phyloP scores from a whole-genome alignment of 768 basidiomycete species.

The Scleroderma bovista region DNA sequence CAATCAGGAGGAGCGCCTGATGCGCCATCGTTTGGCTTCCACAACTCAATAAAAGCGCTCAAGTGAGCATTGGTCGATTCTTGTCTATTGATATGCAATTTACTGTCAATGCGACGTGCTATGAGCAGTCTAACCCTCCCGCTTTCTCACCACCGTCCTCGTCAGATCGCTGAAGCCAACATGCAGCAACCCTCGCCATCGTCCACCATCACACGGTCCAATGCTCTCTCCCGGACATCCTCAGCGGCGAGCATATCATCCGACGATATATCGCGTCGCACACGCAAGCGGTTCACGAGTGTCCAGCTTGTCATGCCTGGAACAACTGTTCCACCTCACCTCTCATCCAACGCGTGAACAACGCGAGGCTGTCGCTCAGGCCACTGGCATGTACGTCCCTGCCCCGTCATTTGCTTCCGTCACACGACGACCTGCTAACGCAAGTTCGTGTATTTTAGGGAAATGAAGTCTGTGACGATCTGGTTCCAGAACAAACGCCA shows the following conservation, averaged over 20 bases:
- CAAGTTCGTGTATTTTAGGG: conserved; percentile 12
- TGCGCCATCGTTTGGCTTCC: too few relatives aligned
- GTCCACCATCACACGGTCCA: conserved; percentile 10
- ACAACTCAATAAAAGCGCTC: too few relatives aligned
- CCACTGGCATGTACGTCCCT: conserved; percentile 55
- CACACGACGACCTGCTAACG: conserved; percentile 8
- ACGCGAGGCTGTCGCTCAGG: conserved; percentile 55
- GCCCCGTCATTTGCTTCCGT: conserved; percentile 2
- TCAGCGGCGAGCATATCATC: conserved; percentile 54
- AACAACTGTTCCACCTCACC: conserved; percentile 65
- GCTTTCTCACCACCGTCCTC: neutral
- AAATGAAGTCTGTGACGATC: conserved; percentile 32
- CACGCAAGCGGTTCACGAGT: conserved; percentile 66
- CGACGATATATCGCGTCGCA: conserved; percentile 48
- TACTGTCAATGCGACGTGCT: conserved; percentile 21
- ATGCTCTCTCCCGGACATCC: conserved; percentile 46
- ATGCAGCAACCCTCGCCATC: conserved; percentile 1
- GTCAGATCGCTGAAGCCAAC: neutral
- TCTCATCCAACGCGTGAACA: conserved; percentile 75
- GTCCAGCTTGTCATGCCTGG: conserved; percentile 66
- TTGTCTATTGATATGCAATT: too few relatives aligned
- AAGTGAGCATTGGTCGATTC: too few relatives aligned
- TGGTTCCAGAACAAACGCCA: conserved; percentile 33
- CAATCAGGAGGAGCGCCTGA: too few relatives aligned
- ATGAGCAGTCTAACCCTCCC: neutral